A percentile compares a stretch with the other conserved stretches of the same genome.
phyloP scores from a whole-genome alignment of 345 rosid species.

The Euclidium syriacum region DNA sequence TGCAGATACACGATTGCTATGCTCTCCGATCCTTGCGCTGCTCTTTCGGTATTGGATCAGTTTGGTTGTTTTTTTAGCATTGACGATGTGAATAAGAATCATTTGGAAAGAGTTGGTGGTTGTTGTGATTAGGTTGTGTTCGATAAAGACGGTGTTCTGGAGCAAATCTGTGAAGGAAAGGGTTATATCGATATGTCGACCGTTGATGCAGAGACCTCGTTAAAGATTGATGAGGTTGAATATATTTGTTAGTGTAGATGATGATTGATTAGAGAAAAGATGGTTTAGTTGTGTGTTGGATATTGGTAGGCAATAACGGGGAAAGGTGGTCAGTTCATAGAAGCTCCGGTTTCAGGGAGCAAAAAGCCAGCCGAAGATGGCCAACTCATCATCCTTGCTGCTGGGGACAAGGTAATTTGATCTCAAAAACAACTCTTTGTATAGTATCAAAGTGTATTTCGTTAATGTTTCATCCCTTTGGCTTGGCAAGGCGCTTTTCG shows the following conservation, averaged over 20 bases:
- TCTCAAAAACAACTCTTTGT: no score
- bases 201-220: slow-evolving; percentile 81
- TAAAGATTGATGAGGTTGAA: slow-evolving; percentile 62
- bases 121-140: slow-evolving; percentile 78
- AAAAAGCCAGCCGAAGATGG: slow-evolving; percentile 98
- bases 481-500: slow-evolving; percentile 56
- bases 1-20: slow-evolving; percentile 84
- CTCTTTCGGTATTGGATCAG: slow-evolving; percentile 54
- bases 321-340: slow-evolving; percentile 76
- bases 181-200: slow-evolving; percentile 95
- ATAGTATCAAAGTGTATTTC: no score
- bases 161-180: slow-evolving; percentile 61
- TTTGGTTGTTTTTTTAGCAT: background rate
- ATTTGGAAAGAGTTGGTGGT: background rate
- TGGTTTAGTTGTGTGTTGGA: background rate
- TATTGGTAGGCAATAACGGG: slow-evolving; percentile 59
- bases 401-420: slow-evolving; percentile 96
- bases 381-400: slow-evolving; percentile 85
- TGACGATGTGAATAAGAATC: background rate
- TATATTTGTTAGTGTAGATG: background rate
- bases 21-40: slow-evolving; percentile 87
- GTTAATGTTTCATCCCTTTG: background rate
- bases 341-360: slow-evolving; percentile 97
- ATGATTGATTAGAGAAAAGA: background rate
- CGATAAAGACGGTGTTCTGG: slow-evolving; percentile 75